Base-by-base conservation (phyloP, 2,329 filamentous ascomycete species). In the Pyrenophora seminiperda region DNA sequence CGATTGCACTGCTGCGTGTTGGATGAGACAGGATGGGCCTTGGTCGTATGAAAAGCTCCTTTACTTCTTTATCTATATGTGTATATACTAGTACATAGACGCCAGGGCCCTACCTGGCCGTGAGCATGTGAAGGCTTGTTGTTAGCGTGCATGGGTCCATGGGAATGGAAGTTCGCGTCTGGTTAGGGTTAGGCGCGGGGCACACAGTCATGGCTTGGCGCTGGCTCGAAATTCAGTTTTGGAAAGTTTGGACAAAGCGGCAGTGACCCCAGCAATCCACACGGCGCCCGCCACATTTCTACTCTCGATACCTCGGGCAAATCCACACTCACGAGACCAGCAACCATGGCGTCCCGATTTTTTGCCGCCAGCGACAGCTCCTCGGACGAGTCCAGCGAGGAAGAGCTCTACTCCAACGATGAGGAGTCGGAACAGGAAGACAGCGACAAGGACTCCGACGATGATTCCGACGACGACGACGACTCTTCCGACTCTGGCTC, bases 351-450 rank as follows among this genome's bases (percentile, higher is more conserved):
- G 70, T 97, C 94, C 83, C 89, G 91, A 81, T 99, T 97, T 79
- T 97, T 97, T 83, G 89, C 91, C 77, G 89, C 89, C 75, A 89
- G 88, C 80, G 92, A 96, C 78, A 97, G 92, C 85, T 96, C 93
- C 72, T 90, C 86, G 82, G 92, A 97, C 78, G 92, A 90, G 83
- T 96, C 91, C 59, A 85, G 82, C 70, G 93, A 97, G 67, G 93
- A 97, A 82, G 92, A 97, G 78, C 87, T 96, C 78, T 95, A 95
- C 85, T 87, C 88, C 66, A 86, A 86, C 75, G 88, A 90, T 74
- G 83, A 86, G 69, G 78, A 62, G 47, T 64, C 81, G 27, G 58
- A 66, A 41, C 61, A 64, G 52, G 67, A 67, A 55, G 60, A 62
- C 73, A 77, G 60, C 59, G 78, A 86, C 60, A 77, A 85, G 66